Evolutionary conservation across 352 stramenopile genomes (phyloP).

Genomic region (Phytophthora brassicae): DNA sequence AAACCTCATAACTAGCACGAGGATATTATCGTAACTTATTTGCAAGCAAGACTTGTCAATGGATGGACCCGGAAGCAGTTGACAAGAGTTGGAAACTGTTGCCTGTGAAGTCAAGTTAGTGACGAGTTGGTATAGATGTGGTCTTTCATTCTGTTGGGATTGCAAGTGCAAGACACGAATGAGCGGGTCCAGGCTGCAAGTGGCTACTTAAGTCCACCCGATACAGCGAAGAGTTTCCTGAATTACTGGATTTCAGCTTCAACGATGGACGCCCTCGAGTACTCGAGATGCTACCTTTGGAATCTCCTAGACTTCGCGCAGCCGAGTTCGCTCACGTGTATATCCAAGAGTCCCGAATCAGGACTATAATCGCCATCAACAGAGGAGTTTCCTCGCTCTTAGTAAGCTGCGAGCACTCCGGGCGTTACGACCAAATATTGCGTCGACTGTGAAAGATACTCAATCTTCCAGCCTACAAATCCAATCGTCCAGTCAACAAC

Average conservation of each 20-base stretch:
- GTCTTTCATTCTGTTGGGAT: slow-evolving; percentile 30
- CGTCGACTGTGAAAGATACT: slow-evolving; percentile 26
- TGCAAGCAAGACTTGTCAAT: not conserved
- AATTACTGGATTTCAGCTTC: slow-evolving; percentile 37
- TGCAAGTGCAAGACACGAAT: slow-evolving; percentile 18
- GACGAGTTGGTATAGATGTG: slow-evolving; percentile 17
- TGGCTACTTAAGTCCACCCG: slow-evolving; percentile 15
- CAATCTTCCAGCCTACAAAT: slow-evolving; percentile 41
- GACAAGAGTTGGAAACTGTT: slow-evolving; percentile 6
- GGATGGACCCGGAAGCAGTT: not conserved
- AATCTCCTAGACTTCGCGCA: slow-evolving; percentile 69
- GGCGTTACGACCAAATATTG: slow-evolving; percentile 45
- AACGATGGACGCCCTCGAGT: slow-evolving; percentile 54
- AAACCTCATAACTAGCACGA: slow-evolving; percentile 26
- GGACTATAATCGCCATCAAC: slow-evolving; percentile 48
- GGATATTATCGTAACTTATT: slow-evolving; percentile 24
- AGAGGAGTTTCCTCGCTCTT: slow-evolving; percentile 51
- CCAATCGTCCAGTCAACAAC: slow-evolving; percentile 24
- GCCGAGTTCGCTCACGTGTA: slow-evolving; percentile 63
- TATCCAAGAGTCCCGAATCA: too few relatives aligned
- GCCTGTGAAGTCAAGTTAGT: not conserved
- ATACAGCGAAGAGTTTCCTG: slow-evolving; percentile 19
- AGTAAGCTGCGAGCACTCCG: slow-evolving; percentile 58
- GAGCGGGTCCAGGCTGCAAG: slow-evolving; percentile 4
- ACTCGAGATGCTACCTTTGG: slow-evolving; percentile 68